Evolutionary conservation across 768 basidiomycete genomes (phyloP).

Genomic region (Tylopilus sp.): DNA sequence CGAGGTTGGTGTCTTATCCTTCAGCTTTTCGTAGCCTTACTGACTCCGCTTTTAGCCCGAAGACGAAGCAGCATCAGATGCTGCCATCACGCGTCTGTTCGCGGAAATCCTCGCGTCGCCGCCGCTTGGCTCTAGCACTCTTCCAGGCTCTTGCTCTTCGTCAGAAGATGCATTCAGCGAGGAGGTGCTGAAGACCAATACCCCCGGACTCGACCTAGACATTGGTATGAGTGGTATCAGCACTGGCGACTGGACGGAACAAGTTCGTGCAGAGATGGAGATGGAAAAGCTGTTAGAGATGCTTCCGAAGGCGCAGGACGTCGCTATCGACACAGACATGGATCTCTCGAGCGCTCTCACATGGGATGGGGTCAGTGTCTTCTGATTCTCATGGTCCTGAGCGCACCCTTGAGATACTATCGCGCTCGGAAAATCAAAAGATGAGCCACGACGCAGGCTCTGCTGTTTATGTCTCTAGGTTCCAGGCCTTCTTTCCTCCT

Average conservation of each 20-base stretch:
- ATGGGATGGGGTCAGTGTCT: constrained; percentile 30
- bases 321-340: constrained; percentile 25
- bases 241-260: constrained; percentile 27
- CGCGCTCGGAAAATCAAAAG: constrained; percentile 18
- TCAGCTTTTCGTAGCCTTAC: constrained; percentile 18
- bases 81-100: constrained; percentile 31
- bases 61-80: constrained; percentile 52
- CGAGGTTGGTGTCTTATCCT: constrained; percentile 32
- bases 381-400: constrained; percentile 14
- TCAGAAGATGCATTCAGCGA: constrained; percentile 28
- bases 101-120: constrained; percentile 36
- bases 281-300: constrained; percentile 61
- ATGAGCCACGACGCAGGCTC: constrained; percentile 6
- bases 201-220: constrained; percentile 16
- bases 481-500: constrained; percentile 11
- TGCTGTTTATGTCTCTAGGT: constrained; percentile 5
- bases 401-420: not conserved
- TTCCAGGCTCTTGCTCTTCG: constrained; percentile 31
- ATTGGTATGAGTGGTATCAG: constrained; percentile 16
- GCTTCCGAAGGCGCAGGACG: constrained; percentile 38
- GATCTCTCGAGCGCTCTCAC: constrained; percentile 26
- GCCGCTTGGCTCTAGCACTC: constrained; percentile 30
- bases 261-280: constrained; percentile 43
- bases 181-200: constrained; percentile 23
- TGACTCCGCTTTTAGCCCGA: constrained; percentile 31